Evolutionary conservation across 306 rosid genomes (phyloP), one percentile per base, ranked within the genome.

Genomic region (Sophora flavescens): DNA sequence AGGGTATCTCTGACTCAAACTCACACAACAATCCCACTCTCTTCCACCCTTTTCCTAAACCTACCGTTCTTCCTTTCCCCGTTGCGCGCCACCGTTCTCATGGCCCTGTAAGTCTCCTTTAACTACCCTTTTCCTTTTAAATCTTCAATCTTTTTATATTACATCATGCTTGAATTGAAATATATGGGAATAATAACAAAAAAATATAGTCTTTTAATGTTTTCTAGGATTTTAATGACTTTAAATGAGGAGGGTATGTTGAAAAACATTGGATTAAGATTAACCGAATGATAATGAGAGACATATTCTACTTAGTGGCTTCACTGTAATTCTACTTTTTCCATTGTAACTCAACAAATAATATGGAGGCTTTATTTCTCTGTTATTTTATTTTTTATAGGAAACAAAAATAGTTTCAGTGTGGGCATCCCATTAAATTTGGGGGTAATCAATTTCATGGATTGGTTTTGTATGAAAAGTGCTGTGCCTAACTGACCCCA

Each of bases 71-170:
- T 64, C 97, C 97, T 41, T 95, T 95, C 57, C 99, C 99, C 0
- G 89, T 89, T 26, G 99, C 99, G 32, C 97, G 97, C 51, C 99
- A 92, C 60, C 99, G 97, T 62, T 92, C 97, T 10, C 88, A 87
- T 67, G 96, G 97, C 50, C 97, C 97, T 78, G 97, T 95, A 79
- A 89, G 88, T 74, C 6, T 52, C n/a, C 14, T 32, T 48, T n/a
- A 13, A 11, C 4, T 59, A n/a, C 36, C 28, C 45, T 66, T 76
- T 72, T 68, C 14, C 13, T 13, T 52, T 5, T 54, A 47, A 60
- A 79, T 59, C 14, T 67, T 17, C 51, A 28, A 3, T 44, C 36
- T 68, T 68, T 70, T 0, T 5, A 2, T 63, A 1, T 38, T 33
- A 52, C 62, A 8, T 26, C 10, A 38, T 52, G 64, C 8, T 47